Percentiles rank a stretch among this genome's conserved stretches.
Evolutionary conservation across 176 grass and related monocot genomes (phyloP).

Genomic region (Oryza meyeriana): DNA sequence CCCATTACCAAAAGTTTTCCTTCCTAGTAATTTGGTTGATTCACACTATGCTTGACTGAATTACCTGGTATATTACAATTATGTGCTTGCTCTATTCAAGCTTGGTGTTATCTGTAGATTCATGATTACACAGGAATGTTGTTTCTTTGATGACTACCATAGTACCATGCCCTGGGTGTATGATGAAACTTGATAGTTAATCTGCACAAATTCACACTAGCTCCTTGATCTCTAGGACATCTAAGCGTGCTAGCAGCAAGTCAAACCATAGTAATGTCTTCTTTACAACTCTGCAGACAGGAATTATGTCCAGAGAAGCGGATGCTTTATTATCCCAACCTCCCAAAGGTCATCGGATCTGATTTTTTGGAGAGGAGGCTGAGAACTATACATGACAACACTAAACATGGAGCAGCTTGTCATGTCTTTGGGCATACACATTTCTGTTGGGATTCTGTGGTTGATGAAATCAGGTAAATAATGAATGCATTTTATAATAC

Average conservation of each 20-base stretch:
- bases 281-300: conserved; percentile 52
- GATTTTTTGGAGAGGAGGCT: conserved; percentile 78
- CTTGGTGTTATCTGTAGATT: neutral
- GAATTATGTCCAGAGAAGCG: conserved; percentile 97
- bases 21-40: conserved; percentile 11
- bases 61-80: neutral
- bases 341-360: conserved; percentile 90
- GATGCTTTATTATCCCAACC: conserved; percentile 93
- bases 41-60: conserved; percentile 4
- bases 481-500: neutral
- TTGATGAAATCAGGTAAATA: conserved; percentile 81
- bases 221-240: conserved; percentile 1
- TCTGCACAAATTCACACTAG: neutral
- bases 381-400: conserved; percentile 61
- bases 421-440: conserved; percentile 97
- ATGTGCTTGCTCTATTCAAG: neutral
- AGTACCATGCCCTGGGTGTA: neutral
- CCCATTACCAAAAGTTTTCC: neutral
- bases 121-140: neutral
- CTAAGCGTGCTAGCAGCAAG: neutral
- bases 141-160: neutral
- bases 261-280: neutral
- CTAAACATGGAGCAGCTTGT: conserved; percentile 46
- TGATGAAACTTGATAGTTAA: neutral
- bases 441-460: conserved; percentile 91